Conservation (phyloP, 2,329 filamentous ascomycete species). For the Fusarium drepaniforme region DNA sequence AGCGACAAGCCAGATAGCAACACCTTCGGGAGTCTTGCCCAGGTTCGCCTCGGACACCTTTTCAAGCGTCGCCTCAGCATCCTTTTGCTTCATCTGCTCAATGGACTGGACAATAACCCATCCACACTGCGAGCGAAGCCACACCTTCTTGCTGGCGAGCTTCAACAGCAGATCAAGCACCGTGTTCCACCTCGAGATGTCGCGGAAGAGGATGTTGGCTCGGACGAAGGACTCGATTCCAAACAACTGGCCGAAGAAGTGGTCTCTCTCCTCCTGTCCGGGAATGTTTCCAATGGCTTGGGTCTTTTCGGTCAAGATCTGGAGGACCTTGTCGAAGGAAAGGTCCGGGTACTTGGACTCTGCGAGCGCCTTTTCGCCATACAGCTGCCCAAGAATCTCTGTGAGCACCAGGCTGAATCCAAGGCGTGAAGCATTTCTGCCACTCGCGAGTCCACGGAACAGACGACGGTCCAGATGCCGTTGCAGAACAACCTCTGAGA, state of each 20-base stretch:
- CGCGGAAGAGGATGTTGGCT: constrained; percentile 77
- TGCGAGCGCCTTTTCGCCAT: constrained; percentile 62
- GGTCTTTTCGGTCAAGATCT: constrained; percentile 67
- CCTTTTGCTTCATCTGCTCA: constrained; percentile 68
- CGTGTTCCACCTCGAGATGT: constrained; percentile 70
- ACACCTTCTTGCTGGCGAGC: constrained; percentile 84
- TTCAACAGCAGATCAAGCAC: constrained; percentile 81
- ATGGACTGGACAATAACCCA: constrained; percentile 83
- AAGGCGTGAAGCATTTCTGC: constrained; percentile 86
- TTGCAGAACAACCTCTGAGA: constrained; percentile 65
- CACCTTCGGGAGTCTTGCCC: constrained; percentile 85
- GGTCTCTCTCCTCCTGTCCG: constrained; percentile 85
- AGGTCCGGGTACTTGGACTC: constrained; percentile 63
- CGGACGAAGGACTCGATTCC: constrained; percentile 88
- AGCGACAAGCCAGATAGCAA: constrained; percentile 87
- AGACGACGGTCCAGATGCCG: constrained; percentile 76
- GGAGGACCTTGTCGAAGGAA: constrained; percentile 67
- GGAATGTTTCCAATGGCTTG: constrained; percentile 65
- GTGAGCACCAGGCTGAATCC: constrained; percentile 92
- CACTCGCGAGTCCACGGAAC: constrained; percentile 89
- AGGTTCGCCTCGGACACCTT: constrained; percentile 74
- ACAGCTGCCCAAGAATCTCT: constrained; percentile 81
- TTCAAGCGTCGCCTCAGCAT: constrained; percentile 72
- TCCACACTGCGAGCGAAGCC: constrained; percentile 90
- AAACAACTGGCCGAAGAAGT: constrained; percentile 87